Conservation (phyloP, 768 basidiomycete genomes). For the Pisolithus orientalis region DNA sequence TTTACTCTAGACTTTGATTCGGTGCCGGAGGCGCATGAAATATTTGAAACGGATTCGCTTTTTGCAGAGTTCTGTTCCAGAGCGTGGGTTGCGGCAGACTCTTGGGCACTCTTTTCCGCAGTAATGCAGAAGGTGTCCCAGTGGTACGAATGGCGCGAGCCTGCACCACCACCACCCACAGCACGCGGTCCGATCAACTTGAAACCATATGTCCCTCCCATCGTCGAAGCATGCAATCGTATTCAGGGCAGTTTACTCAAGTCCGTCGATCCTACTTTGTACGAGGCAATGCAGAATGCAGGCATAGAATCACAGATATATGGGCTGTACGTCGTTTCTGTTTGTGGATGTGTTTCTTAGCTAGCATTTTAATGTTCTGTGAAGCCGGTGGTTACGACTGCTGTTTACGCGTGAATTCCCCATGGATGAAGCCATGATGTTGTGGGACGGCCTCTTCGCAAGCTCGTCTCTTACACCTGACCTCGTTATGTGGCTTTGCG, state of each 20-base stretch:
- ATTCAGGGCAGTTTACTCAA: conserved; percentile 73
- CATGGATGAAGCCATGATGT: conserved; percentile 68
- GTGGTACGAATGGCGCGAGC: conserved; percentile 75
- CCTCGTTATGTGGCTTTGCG: conserved; percentile 80
- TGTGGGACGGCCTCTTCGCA: conserved; percentile 98
- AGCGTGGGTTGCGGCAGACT: conserved; percentile 75
- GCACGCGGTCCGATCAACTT: conserved; percentile 38
- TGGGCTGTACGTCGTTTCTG: conserved; percentile 65
- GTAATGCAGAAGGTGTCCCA: conserved; percentile 75
- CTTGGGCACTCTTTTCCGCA: conserved; percentile 74
- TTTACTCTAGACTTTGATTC: conserved; percentile 70
- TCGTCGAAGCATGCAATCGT: conserved; percentile 74
- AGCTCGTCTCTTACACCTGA: conserved; percentile 67
- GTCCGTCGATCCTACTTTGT: conserved; percentile 73
- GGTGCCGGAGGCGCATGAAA: conserved; percentile 30
- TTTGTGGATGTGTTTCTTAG: conserved; percentile 1
- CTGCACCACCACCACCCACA: conserved; percentile 21
- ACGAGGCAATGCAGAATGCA: conserved; percentile 65
- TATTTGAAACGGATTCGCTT: conserved; percentile 27
- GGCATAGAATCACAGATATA: conserved; percentile 96
- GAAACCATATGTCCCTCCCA: conserved; percentile 73
- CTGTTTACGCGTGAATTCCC: conserved; percentile 91
- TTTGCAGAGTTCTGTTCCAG: conserved; percentile 60
- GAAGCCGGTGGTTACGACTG: conserved; percentile 87
- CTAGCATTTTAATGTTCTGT: conserved; percentile 9